phyloP scores from a whole-genome alignment of 2,329 filamentous ascomycete genomes.

The Alternaria postmessia region DNA sequence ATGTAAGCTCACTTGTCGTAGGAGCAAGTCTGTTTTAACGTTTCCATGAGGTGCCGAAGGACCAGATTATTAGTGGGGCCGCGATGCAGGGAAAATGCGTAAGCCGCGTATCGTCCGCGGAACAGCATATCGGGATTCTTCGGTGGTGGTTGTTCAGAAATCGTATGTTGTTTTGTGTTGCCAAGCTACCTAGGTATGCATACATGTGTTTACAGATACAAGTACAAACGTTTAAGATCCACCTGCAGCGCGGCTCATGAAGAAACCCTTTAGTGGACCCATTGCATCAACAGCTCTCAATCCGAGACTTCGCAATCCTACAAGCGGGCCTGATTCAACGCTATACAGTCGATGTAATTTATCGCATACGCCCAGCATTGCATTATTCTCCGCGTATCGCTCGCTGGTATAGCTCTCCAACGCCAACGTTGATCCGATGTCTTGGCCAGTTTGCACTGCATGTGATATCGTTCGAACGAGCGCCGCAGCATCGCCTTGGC shows the following conservation, averaged over 20 bases:
- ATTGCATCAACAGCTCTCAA: constrained; percentile 78
- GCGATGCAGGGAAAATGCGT: neutral
- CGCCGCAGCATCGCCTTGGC: constrained; percentile 85
- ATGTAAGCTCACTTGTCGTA: neutral
- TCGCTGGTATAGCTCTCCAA: constrained; percentile 84
- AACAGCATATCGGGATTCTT: neutral
- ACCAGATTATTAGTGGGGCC: constrained; percentile 5
- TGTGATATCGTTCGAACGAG: constrained; percentile 77
- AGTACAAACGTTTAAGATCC: constrained; percentile 30
- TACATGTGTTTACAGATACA: constrained; percentile 21
- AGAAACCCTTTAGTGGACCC: constrained; percentile 78
- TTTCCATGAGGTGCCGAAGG: neutral
- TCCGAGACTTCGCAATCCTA: constrained; percentile 80
- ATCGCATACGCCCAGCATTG: constrained; percentile 81
- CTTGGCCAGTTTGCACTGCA: constrained; percentile 82
- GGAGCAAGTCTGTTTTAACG: constrained; percentile 1
- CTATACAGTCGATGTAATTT: constrained; percentile 93
- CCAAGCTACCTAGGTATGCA: constrained; percentile 9
- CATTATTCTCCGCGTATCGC: constrained; percentile 81
- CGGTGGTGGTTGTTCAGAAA: constrained; percentile 2
- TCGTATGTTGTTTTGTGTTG: neutral
- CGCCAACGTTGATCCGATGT: constrained; percentile 79
- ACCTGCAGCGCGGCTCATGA: constrained; percentile 75
- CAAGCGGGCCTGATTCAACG: constrained; percentile 79
- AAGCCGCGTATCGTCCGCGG: neutral